Evolutionary conservation across 2,329 filamentous ascomycete genomes (phyloP), one percentile per base, ranked within the genome.

Genomic region (Lachnellula hyalina): DNA sequence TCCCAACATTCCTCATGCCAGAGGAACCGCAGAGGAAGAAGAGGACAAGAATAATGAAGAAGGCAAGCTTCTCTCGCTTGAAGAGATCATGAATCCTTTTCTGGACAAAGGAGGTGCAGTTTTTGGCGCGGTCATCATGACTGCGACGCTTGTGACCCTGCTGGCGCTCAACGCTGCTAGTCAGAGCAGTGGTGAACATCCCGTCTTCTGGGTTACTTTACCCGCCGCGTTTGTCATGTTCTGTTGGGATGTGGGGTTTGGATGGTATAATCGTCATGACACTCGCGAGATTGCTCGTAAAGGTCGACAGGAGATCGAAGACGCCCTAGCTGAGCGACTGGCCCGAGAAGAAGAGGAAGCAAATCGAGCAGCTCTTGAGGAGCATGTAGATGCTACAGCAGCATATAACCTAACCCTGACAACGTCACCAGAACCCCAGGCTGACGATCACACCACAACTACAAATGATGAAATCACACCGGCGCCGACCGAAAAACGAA

Each of bases 41-140:
- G 78, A 81, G 7, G 72, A 74, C 4, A 61, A 70, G n/a, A 72
- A 76, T 32, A 71, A 76, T 7, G 78, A 83, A 28, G 70, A 81
- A 54, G 75, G 71, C 3, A 79, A 85, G 58, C 69, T 80, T 0
- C 70, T 86, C 0, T 83, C 83, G 0, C 76, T 90, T 0, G 85
- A 87, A 59, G 86, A 90, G 63, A 87, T 90, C 63, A 81, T 90
- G 79, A 88, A 90, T 59, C 87, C 87, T 0, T 90, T 86, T 55
- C 68, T 90, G 0, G 86, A 90, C 65, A 86, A 82, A 59, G 72
- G 74, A 2, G 82, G 86, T 8, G 87, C 87, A 0, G 73, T 74
- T 0, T 84, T 89, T 53, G 86, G 85, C 1, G 82, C 77, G 0
- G 59, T 82, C 5, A 74, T 90, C 53, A 89, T 90, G 85, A 77